Base-by-base conservation (phyloP, 1,284 basidiomycete species). In the Calocybe gambosa region DNA sequence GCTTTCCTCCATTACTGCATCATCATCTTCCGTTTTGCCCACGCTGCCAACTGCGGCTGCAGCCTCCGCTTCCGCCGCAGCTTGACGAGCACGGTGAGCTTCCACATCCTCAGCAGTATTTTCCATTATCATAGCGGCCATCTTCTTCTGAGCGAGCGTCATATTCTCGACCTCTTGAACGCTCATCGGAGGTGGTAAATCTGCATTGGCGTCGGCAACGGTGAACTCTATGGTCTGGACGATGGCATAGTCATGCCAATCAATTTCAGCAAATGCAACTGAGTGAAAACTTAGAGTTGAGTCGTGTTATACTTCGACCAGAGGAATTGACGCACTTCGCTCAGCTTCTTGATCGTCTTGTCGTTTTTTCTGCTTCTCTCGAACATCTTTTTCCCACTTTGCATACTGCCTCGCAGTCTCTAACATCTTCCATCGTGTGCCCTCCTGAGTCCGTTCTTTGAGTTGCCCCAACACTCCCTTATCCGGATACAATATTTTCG, bases 211-310 rank as follows among this genome's bases (percentile, higher is more conserved):
- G 63, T 99, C 96, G 3, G 87, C 87, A 42, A 86, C 82, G 8
- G 96, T 99, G 60, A 99, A 96, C 65, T 99, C 96, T 56, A 99
- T 97, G 16, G 95, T 99, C 62, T 97, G 93, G 13, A 98, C 96
- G 50, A 97, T 92, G 43, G 94, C 92, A 70, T 98, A 99, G 67
- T 99, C 96, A 61, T 99, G 93, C 96, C 96, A 99, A 63, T 99
- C 96, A 60, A 99, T 98, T 62, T 94, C 90, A 39, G 92, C 89
- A 61, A 97, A 93, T 7, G 92, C 93, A 62, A 81, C 88, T 90
- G 51, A 53, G 43, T 26, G 46, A 35, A 37, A 44, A 47, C 21
- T 23, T 23, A 50, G 43, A 38, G 19, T 38, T n/a, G 20, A 33
- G 35, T 51, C 40, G 19, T 9, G 9, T 29, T 36, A 10, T 15